A percentile compares a stretch with the other conserved stretches of the same genome.
phyloP scores from a whole-genome alignment of 192 early-diverging fungal species.

The Paraglomus occultum region DNA sequence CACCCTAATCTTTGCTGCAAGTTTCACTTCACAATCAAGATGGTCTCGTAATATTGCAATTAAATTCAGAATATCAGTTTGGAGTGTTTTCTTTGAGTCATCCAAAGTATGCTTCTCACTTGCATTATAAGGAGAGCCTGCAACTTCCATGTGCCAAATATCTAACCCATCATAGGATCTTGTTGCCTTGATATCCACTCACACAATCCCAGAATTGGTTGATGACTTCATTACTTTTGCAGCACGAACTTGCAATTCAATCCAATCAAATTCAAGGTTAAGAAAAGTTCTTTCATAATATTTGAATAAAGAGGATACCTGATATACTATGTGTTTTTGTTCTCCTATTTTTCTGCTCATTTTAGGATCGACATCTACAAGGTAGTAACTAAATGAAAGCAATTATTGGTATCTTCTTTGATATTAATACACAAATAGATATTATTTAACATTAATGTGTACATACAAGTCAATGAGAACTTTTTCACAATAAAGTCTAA shows the following conservation, averaged over 20 bases:
- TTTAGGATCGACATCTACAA: slow-evolving; percentile 19
- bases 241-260: slow-evolving; percentile 13
- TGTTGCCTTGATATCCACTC: slow-evolving; percentile 24
- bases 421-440: no score
- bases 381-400: background rate
- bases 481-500: slow-evolving; percentile 29
- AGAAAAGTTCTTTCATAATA: background rate
- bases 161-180: slow-evolving; percentile 23
- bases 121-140: slow-evolving; percentile 1
- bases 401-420: no score
- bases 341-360: slow-evolving; percentile 31
- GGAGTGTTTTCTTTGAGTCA: slow-evolving; percentile 17
- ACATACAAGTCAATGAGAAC: slow-evolving; percentile 28
- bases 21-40: slow-evolving; percentile 24
- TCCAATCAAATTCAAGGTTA: slow-evolving; percentile 27
- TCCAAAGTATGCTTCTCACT: slow-evolving; percentile 18
- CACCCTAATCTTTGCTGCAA: slow-evolving; percentile 19
- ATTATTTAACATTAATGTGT: slow-evolving; percentile 13
- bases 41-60: slow-evolving; percentile 21
- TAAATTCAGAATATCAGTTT: slow-evolving; percentile 16
- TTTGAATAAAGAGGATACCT: background rate
- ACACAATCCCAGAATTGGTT: slow-evolving; percentile 15
- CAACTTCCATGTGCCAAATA: slow-evolving; percentile 30
- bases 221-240: slow-evolving; percentile 29
- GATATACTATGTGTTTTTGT: no score